Evolutionary conservation across 2,329 filamentous ascomycete species (phyloP).

Genomic region (Fusarium phyllophilum): DNA sequence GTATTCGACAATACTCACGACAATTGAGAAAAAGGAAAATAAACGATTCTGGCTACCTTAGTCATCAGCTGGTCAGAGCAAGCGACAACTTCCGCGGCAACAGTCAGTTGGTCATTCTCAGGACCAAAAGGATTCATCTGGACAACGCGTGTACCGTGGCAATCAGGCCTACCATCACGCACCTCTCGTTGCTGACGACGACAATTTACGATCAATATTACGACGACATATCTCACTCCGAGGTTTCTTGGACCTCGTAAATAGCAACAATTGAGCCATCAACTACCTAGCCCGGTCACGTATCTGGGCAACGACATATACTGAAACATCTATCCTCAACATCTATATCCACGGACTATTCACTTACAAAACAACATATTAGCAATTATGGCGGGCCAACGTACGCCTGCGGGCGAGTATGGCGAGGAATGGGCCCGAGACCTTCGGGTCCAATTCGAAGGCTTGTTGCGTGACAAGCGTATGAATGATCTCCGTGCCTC

Average conservation of each 20-base stretch:
- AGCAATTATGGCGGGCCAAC: slow-evolving; percentile 53
- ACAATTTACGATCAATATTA: slow-evolving; percentile 40
- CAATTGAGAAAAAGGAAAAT: slow-evolving; percentile 2
- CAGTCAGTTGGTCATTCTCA: slow-evolving; percentile 31
- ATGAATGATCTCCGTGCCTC: slow-evolving; percentile 76
- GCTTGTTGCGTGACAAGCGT: slow-evolving; percentile 84
- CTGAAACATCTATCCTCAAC: background rate
- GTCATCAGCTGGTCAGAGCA: slow-evolving; percentile 24
- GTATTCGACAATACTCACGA: slow-evolving; percentile 17
- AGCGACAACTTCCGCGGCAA: slow-evolving; percentile 15
- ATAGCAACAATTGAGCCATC: slow-evolving; percentile 33
- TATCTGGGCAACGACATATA: slow-evolving; percentile 27
- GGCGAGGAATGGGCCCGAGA: slow-evolving; percentile 82
- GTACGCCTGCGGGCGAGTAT: slow-evolving; percentile 55
- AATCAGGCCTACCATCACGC: slow-evolving; percentile 43
- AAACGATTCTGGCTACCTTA: slow-evolving; percentile 10
- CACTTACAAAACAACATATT: background rate
- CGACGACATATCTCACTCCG: slow-evolving; percentile 28
- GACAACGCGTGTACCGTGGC: slow-evolving; percentile 40
- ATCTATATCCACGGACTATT: slow-evolving; percentile 4
- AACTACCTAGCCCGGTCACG: slow-evolving; percentile 8
- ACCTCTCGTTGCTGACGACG: slow-evolving; percentile 41
- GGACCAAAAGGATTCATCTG: slow-evolving; percentile 21
- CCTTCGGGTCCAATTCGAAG: slow-evolving; percentile 85
- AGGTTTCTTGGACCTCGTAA: slow-evolving; percentile 25